These are phyloP conservation scores for Colletotrichum shisoi DNA, from an alignment of 2,329 filamentous ascomycete genomes.

Conservation along the genomic window DNA sequence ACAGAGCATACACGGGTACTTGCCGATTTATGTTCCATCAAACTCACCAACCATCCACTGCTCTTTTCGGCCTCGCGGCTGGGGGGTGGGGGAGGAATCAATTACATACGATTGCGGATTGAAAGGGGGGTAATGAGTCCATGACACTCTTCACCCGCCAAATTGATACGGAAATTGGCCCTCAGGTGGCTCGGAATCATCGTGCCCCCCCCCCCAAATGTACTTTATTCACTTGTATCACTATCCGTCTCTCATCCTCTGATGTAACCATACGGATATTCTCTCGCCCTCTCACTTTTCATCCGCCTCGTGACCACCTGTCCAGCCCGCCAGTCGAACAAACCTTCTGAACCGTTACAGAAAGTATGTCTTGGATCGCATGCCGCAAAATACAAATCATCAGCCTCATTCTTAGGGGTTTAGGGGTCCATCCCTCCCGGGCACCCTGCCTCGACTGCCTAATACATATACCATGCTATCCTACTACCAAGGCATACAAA, in stretches of 20 bases:
- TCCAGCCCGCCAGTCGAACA: not conserved
- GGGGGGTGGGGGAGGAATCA: too few relatives aligned
- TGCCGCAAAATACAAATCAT: not conserved
- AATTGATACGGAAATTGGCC: constrained; percentile 35
- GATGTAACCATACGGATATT: not conserved
- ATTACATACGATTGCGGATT: constrained; percentile 19
- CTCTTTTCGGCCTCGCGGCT: not conserved
- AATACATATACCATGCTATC: too few relatives aligned
- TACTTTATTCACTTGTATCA: not conserved
- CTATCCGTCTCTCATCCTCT: not conserved
- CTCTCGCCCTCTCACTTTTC: not conserved
- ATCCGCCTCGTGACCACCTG: not conserved
- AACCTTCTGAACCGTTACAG: not conserved
- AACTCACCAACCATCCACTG: too few relatives aligned
- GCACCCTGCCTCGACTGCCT: too few relatives aligned
- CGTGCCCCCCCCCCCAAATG: not conserved
- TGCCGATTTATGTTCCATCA: too few relatives aligned
- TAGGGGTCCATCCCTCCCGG: not conserved
- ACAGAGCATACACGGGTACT: too few relatives aligned
- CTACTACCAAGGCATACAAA: too few relatives aligned
- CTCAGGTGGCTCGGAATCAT: constrained; percentile 28
- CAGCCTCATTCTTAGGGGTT: not conserved
- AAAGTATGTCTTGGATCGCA: not conserved
- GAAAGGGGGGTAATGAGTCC: constrained; percentile 27
- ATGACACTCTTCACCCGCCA: constrained; percentile 11